phyloP scores from a whole-genome alignment of 2,329 filamentous ascomycete genomes.

The Verticillium zaregamsianum region DNA sequence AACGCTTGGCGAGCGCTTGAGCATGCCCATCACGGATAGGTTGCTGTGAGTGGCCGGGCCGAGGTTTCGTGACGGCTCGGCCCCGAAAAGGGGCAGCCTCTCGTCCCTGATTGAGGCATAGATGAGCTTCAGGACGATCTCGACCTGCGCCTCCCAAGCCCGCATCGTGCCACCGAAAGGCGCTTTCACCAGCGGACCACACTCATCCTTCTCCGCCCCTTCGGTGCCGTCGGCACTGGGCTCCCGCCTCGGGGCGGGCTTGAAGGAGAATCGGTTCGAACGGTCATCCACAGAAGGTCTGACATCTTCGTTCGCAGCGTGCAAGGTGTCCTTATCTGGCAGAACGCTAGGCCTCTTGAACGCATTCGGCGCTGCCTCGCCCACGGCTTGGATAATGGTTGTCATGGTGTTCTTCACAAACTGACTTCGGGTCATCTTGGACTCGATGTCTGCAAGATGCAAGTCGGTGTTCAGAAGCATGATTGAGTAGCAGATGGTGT shows the following conservation, averaged over 20 bases:
- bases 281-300: constrained; percentile 32
- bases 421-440: constrained; percentile 92
- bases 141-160: constrained; percentile 85
- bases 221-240: constrained; percentile 28
- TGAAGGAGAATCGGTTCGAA: constrained; percentile 45
- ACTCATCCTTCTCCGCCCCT: constrained; percentile 41
- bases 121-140: constrained; percentile 86
- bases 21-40: constrained; percentile 69
- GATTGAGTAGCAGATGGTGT: constrained; percentile 95
- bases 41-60: constrained; percentile 49
- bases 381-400: constrained; percentile 73
- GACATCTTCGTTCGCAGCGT: constrained; percentile 22
- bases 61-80: constrained; percentile 42
- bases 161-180: constrained; percentile 71
- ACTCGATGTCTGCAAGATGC: constrained; percentile 89
- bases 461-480: constrained; percentile 94
- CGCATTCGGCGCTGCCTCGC: constrained; percentile 65
- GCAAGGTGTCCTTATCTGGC: constrained; percentile 32
- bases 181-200: constrained; percentile 72
- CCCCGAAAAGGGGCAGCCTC: constrained; percentile 80
- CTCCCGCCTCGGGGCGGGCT: constrained; percentile 41
- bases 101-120: constrained; percentile 86
- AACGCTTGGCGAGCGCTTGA: constrained; percentile 85
- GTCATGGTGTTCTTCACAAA: constrained; percentile 97
- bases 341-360: constrained; percentile 58